Evolutionary conservation across 2,329 filamentous ascomycete species (phyloP).

Genomic region (Periglandula ipomoeae): DNA sequence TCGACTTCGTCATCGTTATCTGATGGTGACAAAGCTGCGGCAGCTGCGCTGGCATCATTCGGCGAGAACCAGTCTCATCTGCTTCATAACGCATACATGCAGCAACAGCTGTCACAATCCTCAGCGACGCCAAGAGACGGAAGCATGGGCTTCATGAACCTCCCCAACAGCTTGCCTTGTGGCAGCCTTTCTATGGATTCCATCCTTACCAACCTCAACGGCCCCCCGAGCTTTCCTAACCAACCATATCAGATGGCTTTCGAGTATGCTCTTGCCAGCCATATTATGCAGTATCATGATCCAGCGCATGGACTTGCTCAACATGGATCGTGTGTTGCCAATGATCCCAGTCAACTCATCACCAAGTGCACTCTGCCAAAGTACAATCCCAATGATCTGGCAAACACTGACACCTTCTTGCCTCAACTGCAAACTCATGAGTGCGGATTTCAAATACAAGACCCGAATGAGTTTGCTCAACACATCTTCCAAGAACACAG

Average conservation of each 20-base stretch:
- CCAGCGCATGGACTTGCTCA: conserved; percentile 15
- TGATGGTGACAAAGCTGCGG: conserved; percentile 18
- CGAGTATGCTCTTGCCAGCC: conserved; percentile 18
- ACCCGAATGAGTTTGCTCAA: conserved; percentile 17
- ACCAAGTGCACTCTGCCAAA: conserved; percentile 20
- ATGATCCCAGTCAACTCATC: conserved; percentile 16
- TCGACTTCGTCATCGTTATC: conserved; percentile 8
- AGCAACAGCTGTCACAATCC: conserved; percentile 7
- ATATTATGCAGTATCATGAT: conserved; percentile 22
- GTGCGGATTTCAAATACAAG: conserved; percentile 20
- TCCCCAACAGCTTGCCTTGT: conserved; percentile 13
- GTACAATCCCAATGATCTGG: conserved; percentile 9
- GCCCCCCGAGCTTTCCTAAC: conserved; percentile 5
- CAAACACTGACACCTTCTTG: conserved; percentile 10
- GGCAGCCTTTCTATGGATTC: conserved; percentile 14
- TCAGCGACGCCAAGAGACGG: conserved; percentile 3
- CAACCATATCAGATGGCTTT: conserved; percentile 13
- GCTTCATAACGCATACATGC: conserved; percentile 8
- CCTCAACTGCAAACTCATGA: conserved; percentile 12
- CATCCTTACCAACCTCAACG: conserved; percentile 8
- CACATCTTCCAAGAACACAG: conserved; percentile 22
- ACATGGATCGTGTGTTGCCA: conserved; percentile 18
- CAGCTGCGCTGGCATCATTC: conserved; percentile 22
- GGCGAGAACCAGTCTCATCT: conserved; percentile 13
- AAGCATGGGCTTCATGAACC: conserved; percentile 5